Conservation (phyloP, 2,329 filamentous ascomycete genomes). For the Akanthomyces muscarius region DNA sequence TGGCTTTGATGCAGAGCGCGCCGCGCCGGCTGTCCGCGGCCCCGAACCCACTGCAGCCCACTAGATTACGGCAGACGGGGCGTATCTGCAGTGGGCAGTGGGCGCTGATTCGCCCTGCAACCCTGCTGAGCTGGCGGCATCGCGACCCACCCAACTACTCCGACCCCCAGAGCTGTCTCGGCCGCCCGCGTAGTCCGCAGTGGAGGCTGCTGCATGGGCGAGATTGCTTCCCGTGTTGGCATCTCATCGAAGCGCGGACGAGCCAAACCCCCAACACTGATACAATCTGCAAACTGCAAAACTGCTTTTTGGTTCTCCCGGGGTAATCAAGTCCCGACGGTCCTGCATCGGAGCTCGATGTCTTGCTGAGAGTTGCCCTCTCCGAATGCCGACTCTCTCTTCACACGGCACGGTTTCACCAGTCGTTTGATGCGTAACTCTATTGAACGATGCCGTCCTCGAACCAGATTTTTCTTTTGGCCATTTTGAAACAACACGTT, state of each 20-base stretch:
- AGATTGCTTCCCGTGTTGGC: background rate
- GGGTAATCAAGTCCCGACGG: background rate
- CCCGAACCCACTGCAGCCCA: slow-evolving; percentile 1
- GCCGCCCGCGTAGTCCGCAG: slow-evolving; percentile 9
- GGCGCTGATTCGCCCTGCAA: background rate
- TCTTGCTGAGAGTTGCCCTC: background rate
- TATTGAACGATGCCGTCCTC: too few species aligned
- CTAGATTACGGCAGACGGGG: background rate
- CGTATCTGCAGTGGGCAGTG: background rate
- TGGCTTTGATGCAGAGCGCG: background rate
- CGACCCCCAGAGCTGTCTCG: background rate
- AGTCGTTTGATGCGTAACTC: background rate
- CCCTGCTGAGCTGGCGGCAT: background rate
- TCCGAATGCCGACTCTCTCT: background rate
- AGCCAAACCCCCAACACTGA: background rate
- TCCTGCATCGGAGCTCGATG: background rate
- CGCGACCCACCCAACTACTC: background rate
- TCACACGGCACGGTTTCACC: background rate
- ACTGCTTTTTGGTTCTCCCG: background rate
- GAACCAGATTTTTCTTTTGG: too few species aligned
- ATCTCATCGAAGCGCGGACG: background rate
- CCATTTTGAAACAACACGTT: too few species aligned
- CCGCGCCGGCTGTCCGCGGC: slow-evolving; percentile 11
- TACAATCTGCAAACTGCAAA: background rate
- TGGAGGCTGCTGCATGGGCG: background rate